These are phyloP conservation scores for Durotheca rogersii DNA, from an alignment of 495 filamentous ascomycete species.

Conservation along the genomic window DNA sequence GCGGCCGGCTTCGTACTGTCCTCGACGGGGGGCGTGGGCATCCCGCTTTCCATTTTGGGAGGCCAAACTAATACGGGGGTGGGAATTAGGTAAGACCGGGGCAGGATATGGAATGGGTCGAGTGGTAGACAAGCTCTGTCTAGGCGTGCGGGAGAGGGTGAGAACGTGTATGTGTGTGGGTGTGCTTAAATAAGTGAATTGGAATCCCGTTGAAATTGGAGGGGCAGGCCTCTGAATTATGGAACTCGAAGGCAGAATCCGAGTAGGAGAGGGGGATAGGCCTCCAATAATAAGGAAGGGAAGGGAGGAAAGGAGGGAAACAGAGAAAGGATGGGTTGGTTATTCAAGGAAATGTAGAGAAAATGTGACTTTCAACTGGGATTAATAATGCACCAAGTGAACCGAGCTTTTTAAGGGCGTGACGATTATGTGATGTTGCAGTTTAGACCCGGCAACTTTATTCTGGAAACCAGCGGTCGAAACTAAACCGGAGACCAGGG, in stretches of 20 bases:
- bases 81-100: conserved; percentile 6
- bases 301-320: conserved; percentile 7
- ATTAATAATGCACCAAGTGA: conserved; percentile 34
- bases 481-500: conserved; percentile 25
- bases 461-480: conserved; percentile 26
- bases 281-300: conserved; percentile 4
- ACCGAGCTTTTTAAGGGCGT: conserved; percentile 33
- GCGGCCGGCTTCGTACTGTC: conserved; percentile 39
- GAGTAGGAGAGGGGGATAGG: conserved; percentile 2
- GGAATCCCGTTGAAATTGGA: conserved; percentile 1
- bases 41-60: conserved; percentile 44
- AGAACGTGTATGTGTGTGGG: neutral
- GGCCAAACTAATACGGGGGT: conserved; percentile 11
- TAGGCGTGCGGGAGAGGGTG: too few relatives aligned
- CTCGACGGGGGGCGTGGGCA: conserved; percentile 50
- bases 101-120: neutral
- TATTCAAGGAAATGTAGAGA: conserved; percentile 24
- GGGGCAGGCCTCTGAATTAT: conserved; percentile 17
- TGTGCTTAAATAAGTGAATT: conserved; percentile 23
- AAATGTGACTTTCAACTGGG: conserved; percentile 28
- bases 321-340: conserved; percentile 7
- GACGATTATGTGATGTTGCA: conserved; percentile 35
- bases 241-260: conserved; percentile 9
- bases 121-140: too few relatives aligned
- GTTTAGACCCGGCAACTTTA: conserved; percentile 35